phyloP scores from a whole-genome alignment of 1,139 yeast genomes.

The Magnusiomyces magnusii region DNA sequence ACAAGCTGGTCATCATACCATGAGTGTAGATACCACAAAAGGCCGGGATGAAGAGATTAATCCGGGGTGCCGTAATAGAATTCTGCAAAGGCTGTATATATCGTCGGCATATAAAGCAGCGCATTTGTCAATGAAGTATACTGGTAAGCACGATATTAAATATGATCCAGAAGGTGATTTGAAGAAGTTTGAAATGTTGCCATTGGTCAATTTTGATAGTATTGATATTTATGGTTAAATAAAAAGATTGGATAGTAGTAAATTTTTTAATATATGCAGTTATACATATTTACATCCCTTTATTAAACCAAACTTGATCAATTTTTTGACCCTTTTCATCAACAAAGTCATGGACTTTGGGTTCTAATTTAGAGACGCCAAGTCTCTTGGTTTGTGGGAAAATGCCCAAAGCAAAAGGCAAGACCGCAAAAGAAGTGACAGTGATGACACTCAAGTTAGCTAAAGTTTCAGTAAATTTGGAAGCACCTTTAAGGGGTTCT shows the following conservation, averaged over 20 bases:
- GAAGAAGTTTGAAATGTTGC: not conserved
- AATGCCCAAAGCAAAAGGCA: slow-evolving; percentile 91
- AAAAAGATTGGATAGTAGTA: too few species aligned
- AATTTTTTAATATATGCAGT: not conserved
- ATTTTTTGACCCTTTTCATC: slow-evolving; percentile 57
- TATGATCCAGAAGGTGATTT: not conserved
- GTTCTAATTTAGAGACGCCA: slow-evolving; percentile 53
- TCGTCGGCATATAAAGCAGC: not conserved
- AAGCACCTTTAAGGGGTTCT: slow-evolving; percentile 47
- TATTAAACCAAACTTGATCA: slow-evolving; percentile 66
- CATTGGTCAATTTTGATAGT: not conserved
- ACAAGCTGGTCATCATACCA: not conserved
- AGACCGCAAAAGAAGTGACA: slow-evolving; percentile 72
- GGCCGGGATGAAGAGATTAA: not conserved
- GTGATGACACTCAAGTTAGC: slow-evolving; percentile 81
- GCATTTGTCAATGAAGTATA: not conserved
- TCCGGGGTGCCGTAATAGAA: not conserved
- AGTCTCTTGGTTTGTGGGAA: slow-evolving; percentile 83
- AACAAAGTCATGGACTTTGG: slow-evolving; percentile 50
- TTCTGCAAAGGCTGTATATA: not conserved
- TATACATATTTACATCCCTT: slow-evolving; percentile 58
- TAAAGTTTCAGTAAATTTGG: slow-evolving; percentile 50
- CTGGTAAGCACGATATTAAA: not conserved
- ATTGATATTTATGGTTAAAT: not conserved
- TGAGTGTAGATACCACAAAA: not conserved